phyloP scores from a whole-genome alignment of 2,329 filamentous ascomycete species.

The Pestalotiopsis sp. region DNA sequence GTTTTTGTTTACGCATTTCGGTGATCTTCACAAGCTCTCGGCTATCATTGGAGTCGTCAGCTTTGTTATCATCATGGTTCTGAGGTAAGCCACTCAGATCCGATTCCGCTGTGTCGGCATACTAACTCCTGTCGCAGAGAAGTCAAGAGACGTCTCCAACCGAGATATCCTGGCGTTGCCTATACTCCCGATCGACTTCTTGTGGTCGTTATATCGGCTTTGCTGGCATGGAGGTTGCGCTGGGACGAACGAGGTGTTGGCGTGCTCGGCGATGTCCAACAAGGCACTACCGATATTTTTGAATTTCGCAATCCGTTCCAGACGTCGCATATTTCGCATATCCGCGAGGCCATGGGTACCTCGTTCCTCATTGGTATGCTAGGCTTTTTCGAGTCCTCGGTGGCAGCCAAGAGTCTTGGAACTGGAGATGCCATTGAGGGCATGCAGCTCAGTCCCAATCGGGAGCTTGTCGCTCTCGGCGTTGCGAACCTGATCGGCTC shows the following conservation, averaged over 20 bases:
- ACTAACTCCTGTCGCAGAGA: constrained; percentile 53
- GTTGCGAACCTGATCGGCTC: constrained; percentile 89
- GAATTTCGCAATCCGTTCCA: constrained; percentile 86
- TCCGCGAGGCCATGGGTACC: constrained; percentile 84
- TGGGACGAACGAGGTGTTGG: constrained; percentile 84
- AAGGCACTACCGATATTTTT: constrained; percentile 72
- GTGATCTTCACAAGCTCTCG: constrained; percentile 73
- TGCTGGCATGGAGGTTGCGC: constrained; percentile 74
- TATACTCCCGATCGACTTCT: constrained; percentile 92
- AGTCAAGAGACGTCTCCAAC: constrained; percentile 79
- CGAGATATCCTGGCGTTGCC: constrained; percentile 76
- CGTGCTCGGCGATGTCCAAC: constrained; percentile 80
- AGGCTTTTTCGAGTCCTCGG: constrained; percentile 97
- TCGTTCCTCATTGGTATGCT: constrained; percentile 91
- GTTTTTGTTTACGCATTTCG: constrained; percentile 73
- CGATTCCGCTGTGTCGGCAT: not conserved
- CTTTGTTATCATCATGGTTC: constrained; percentile 89
- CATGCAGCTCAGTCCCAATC: constrained; percentile 85
- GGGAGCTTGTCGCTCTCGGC: constrained; percentile 90
- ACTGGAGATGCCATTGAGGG: constrained; percentile 71
- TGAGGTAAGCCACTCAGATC: constrained; percentile 57
- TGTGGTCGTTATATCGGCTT: constrained; percentile 82
- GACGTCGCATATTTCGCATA: constrained; percentile 74
- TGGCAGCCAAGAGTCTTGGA: constrained; percentile 89
- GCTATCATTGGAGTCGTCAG: constrained; percentile 75